A percentile compares a stretch with the other conserved stretches of the same genome.
These are phyloP conservation scores for Lachancea kluyveri DNA, from an alignment of 805 yeast species.

Conservation along the genomic window DNA sequence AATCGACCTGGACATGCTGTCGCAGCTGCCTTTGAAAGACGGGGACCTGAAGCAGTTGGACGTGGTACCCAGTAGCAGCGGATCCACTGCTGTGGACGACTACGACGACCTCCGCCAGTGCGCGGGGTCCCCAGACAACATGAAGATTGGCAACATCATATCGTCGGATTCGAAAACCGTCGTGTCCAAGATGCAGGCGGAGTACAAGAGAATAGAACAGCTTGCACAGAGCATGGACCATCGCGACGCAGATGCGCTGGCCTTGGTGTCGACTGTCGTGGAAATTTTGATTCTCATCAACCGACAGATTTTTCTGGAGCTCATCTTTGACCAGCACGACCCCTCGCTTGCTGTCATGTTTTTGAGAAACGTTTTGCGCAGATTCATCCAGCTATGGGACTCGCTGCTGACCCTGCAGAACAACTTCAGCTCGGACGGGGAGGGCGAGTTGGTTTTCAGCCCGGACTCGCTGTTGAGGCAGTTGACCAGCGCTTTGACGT, in stretches of 20 bases:
- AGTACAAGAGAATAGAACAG: slow-evolving; percentile 11
- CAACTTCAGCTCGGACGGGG: too few relatives aligned
- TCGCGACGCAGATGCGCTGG: slow-evolving; percentile 10
- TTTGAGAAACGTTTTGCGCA: slow-evolving; percentile 21
- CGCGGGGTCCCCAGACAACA: slow-evolving; percentile 12
- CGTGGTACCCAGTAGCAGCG: neutral
- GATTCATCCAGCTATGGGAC: slow-evolving; percentile 25
- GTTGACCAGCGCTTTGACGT: slow-evolving; percentile 30
- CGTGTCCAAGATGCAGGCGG: slow-evolving; percentile 13
- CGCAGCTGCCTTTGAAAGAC: slow-evolving; percentile 23
- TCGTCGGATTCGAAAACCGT: slow-evolving; percentile 14
- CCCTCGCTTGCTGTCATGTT: slow-evolving; percentile 19
- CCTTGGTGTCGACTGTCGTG: slow-evolving; percentile 13
- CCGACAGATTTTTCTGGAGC: slow-evolving; percentile 25
- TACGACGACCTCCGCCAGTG: too few relatives aligned
- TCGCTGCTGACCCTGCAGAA: slow-evolving; percentile 14
- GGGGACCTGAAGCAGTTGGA: neutral
- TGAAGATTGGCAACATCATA: slow-evolving; percentile 13
- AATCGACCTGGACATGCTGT: slow-evolving; percentile 23
- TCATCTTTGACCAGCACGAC: slow-evolving; percentile 17
- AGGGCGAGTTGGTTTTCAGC: slow-evolving; percentile 11
- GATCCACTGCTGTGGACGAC: slow-evolving; percentile 5
- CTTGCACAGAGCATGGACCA: slow-evolving; percentile 4
- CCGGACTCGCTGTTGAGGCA: slow-evolving; percentile 26
- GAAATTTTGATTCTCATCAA: slow-evolving; percentile 23